phyloP scores from a whole-genome alignment of 345 rosid species.

The Brassica carinata region DNA sequence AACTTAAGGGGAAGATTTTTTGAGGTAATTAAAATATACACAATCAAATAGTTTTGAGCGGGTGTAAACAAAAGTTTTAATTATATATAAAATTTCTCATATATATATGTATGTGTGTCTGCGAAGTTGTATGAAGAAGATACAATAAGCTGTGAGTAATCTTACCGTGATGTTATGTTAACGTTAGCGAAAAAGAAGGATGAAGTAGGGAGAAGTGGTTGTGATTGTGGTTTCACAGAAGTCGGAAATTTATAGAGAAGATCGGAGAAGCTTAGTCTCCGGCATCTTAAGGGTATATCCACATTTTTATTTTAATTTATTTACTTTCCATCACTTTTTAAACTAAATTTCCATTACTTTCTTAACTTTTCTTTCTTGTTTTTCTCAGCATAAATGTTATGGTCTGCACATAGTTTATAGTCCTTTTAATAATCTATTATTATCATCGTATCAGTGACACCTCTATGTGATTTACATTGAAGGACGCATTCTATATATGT shows the following conservation, averaged over 20 bases:
- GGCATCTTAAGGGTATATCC: conserved; percentile 32
- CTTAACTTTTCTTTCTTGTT: not conserved
- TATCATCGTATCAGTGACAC: too few relatives aligned
- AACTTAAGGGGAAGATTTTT: not conserved
- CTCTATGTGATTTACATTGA: too few relatives aligned
- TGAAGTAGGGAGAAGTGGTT: not conserved
- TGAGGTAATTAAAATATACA: not conserved
- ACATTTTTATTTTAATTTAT: not conserved
- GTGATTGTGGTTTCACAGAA: conserved; percentile 4
- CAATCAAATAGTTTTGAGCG: not conserved
- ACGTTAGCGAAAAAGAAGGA: not conserved
- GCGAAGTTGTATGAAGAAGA: not conserved
- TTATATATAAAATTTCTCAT: not conserved
- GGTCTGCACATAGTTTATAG: conserved; percentile 8
- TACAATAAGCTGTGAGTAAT: not conserved
- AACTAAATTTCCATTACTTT: not conserved
- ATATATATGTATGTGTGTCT: not conserved
- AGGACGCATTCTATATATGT: too few relatives aligned
- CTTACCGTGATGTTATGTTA: conserved; percentile 24
- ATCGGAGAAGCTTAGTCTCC: conserved; percentile 21
- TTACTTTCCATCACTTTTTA: not conserved
- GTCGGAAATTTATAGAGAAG: not conserved
- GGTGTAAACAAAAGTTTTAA: not conserved
- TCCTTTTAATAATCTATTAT: not conserved
- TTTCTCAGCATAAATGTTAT: not conserved